Evolutionary conservation across 148 eudicot species (phyloP), one percentile per base, ranked within the genome.

Genomic region (Arctostaphylos glauca): DNA sequence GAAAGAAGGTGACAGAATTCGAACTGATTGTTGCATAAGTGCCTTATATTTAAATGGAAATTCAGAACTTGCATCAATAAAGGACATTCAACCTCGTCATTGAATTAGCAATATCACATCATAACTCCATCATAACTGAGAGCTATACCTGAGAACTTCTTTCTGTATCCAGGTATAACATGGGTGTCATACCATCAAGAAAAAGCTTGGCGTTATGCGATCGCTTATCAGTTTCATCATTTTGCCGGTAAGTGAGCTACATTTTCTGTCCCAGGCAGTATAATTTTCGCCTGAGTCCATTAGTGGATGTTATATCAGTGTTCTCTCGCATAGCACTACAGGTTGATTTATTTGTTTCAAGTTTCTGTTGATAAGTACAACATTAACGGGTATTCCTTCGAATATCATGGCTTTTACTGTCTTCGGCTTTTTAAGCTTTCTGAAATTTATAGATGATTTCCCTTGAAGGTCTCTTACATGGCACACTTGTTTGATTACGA

Each of bases 151-250:
- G 75, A 3, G 15, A 4, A 77, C 41, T 80, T 53, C 13, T 53
- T 9, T 81, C 81, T 60, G 21, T 47, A 76, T 90, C 84, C 91
- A 97, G 99, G 89, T 97, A 91, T 88, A 91, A 94, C 84, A 93
- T 97, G 89, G 98, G 99, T 75, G 95, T 93, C n/a, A 90, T 92
- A 84, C 85, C 95, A 38, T 91, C 92, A 67, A 84, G 93, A 60
- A 93, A 91, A 89, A 93, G 94, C 89, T 88, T 94, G 89, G 90
- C 93, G 53, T 85, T 92, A 80, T 92, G 97, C 81, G 95, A 93
- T 31, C 89, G 89, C 38, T 85, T 96, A 77, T 80, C 97, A 0
- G 98, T 88, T 72, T 93, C 99, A 16, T 85, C 97, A 50, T 90
- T 94, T 78, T 97, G 99, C 87, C 87, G 94, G 99, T 94, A 78